Evolutionary conservation across 345 rosid genomes (phyloP).

Genomic region (Carallia pectinifolia): DNA sequence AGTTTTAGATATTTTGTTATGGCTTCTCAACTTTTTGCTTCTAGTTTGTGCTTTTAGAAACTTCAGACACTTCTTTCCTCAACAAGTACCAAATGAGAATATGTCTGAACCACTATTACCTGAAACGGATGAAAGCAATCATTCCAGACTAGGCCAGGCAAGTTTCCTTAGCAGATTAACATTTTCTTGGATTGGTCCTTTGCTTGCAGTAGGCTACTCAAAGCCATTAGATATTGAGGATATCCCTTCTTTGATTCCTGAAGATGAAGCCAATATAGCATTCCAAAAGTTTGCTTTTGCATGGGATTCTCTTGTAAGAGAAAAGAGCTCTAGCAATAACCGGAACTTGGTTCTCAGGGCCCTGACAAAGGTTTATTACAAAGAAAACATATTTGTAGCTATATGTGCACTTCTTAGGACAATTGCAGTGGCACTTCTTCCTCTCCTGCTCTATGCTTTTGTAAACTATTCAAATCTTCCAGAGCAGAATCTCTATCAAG

Average conservation of each 20-base stretch:
- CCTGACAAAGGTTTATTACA: conserved; percentile 13
- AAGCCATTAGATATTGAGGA: conserved; percentile 26
- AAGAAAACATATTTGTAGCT: conserved; percentile 18
- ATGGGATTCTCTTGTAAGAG: conserved; percentile 3
- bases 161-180: conserved; percentile 18
- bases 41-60: conserved; percentile 52
- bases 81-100: conserved; percentile 17
- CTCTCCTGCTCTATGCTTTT: conserved; percentile 36
- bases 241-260: conserved; percentile 25
- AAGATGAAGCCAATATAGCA: conserved; percentile 25
- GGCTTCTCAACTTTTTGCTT: conserved; percentile 52
- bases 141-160: conserved; percentile 13
- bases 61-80: conserved; percentile 21
- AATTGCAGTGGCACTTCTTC: conserved; percentile 21
- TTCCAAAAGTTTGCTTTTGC: conserved; percentile 19
- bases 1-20: conserved; percentile 39
- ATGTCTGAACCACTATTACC: conserved; percentile 48
- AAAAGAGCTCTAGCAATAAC: not conserved
- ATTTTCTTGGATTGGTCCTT: conserved; percentile 38
- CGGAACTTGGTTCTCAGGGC: conserved; percentile 18
- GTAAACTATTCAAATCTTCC: conserved; percentile 48
- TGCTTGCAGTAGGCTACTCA: conserved; percentile 25
- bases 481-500: conserved; percentile 37
- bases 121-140: conserved; percentile 12
- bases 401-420: conserved; percentile 28